Evolutionary conservation across 2,329 filamentous ascomycete genomes (phyloP), one percentile per base, ranked within the genome.

Genomic region (Nigrospora osmanthi): DNA sequence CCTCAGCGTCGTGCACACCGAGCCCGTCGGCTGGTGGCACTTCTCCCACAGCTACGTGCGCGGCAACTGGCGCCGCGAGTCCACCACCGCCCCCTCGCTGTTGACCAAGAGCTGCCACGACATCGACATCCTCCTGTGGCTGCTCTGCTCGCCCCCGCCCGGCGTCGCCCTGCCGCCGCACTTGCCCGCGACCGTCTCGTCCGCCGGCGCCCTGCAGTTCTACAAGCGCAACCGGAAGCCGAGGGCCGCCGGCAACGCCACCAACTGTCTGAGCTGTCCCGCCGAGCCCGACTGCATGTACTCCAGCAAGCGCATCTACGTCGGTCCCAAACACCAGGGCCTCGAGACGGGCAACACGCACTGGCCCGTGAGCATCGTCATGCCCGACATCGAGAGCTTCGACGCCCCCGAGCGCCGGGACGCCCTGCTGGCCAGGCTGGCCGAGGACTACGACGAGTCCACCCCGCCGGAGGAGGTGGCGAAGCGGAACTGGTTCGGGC

Each of bases 91-190:
- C 19, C 91, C 83, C 7, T 91, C 87, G 1, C 73, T 98, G 2
- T 74, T 98, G 30, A 95, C 91, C 3, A 98, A 97, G 66, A 94
- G 88, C 47, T 97, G 93, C 55, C 93, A 98, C 58, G 93, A 98
- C 55, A 87, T 98, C 41, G 93, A 98, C 59, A 80, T 97, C 46
- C 68, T 97, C 5, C 71, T 97, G 14, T 98, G 93, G 93, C 69
- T 97, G 39, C 75, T 97, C 11, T 91, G 84, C 58, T 88, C 87
- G 1, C 87, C 88, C 0, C 63, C 75, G 0, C 62, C 69, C 1
- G 66, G 70, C 12, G 55, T 64, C 2, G 63, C 64, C 9, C 62
- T 65, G 6, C 63, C 70, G 13, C 76, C 85, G 0, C 90, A 96
- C 62, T 71, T 91, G 1, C 91, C 91, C 0, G 74, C 79, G 6